Conservation (phyloP, 306 rosid species). For the Arachis stenosperma region DNA sequence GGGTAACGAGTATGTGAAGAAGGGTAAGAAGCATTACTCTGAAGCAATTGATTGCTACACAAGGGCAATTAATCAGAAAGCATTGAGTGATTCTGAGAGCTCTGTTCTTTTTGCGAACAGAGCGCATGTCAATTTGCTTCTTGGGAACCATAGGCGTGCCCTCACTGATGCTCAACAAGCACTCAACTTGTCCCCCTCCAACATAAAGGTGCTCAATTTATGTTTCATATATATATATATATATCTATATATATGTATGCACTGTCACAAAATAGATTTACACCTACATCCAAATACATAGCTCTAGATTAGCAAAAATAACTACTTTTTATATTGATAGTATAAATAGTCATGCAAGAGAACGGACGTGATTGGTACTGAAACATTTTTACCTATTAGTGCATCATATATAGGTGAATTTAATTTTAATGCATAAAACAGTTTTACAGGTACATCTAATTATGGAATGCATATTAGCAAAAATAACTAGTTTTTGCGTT, state of each 20-base stretch:
- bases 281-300: no score
- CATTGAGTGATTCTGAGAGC: constrained; percentile 59
- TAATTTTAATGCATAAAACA: no score
- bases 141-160: constrained; percentile 85
- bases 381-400: no score
- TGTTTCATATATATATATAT: neutral
- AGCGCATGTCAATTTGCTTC: constrained; percentile 83
- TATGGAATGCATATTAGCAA: no score
- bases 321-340: no score
- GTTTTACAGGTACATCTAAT: no score
- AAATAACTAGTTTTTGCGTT: no score
- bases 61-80: constrained; percentile 77
- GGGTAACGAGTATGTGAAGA: constrained; percentile 76
- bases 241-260: neutral
- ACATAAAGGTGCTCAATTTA: constrained; percentile 67
- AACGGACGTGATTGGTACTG: no score
- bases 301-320: no score
- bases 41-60: constrained; percentile 93
- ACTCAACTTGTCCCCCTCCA: constrained; percentile 62
- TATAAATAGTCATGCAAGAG: no score
- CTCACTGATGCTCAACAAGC: constrained; percentile 80
- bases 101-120: constrained; percentile 74
- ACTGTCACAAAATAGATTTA: neutral
- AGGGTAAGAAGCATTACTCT: constrained; percentile 81
- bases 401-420: no score